phyloP scores from a whole-genome alignment of 805 yeast species.

The Candida manassasensis region DNA sequence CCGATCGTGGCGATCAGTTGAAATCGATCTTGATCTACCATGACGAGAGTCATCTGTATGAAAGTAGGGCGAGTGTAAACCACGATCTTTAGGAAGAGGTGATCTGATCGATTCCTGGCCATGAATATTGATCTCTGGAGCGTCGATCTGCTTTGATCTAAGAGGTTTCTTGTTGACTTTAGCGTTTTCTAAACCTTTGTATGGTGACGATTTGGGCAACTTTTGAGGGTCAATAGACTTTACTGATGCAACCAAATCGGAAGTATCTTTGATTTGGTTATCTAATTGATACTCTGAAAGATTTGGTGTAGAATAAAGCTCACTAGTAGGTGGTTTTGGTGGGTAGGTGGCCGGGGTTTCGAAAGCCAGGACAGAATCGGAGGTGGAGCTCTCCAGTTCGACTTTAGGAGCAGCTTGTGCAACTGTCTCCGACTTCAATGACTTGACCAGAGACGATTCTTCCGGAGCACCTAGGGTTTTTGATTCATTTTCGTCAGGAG shows the following conservation, averaged over 20 bases:
- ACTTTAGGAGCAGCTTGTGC: too few species aligned
- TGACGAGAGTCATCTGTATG: constrained; percentile 22
- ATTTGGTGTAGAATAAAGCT: constrained; percentile 38
- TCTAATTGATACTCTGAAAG: constrained; percentile 41
- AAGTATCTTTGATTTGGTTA: constrained; percentile 33
- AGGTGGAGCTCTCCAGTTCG: too few species aligned
- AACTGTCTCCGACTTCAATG: too few species aligned
- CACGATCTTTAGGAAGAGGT: constrained; percentile 10
- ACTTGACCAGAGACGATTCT: too few species aligned
- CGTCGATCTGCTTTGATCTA: constrained; percentile 1
- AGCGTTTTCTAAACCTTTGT: background rate
- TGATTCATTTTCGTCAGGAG: background rate
- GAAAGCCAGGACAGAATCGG: background rate
- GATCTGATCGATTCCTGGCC: constrained; percentile 2
- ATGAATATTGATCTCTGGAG: constrained; percentile 1
- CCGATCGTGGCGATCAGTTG: constrained; percentile 10
- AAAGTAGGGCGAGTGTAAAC: constrained; percentile 32
- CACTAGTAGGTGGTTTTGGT: background rate
- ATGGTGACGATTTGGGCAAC: constrained; percentile 14
- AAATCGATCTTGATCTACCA: constrained; percentile 28
- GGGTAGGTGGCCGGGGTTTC: too few species aligned
- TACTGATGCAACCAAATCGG: constrained; percentile 30
- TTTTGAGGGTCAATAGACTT: constrained; percentile 33
- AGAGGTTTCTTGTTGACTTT: constrained; percentile 2
- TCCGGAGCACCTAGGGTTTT: background rate